These are phyloP conservation scores for Teunomyces gatunensis DNA, from an alignment of 805 yeast species.

Conservation along the genomic window DNA sequence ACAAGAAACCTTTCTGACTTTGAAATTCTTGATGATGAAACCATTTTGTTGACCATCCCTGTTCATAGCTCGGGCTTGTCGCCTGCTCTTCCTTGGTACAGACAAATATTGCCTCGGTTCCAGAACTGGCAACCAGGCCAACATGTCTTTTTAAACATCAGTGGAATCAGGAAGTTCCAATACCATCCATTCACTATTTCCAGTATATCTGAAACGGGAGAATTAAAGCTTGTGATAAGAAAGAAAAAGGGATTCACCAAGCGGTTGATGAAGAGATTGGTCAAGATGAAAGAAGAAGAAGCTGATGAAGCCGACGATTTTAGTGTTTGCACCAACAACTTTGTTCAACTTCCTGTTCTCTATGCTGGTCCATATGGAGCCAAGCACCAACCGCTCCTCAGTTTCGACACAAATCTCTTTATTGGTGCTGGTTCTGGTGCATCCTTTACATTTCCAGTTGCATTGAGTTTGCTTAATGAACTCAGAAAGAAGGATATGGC, in stretches of 20 bases:
- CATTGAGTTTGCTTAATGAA: constrained; percentile 35
- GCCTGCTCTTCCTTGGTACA: constrained; percentile 24
- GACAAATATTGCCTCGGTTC: constrained; percentile 30
- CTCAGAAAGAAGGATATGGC: constrained; percentile 22
- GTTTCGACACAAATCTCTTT: constrained; percentile 40
- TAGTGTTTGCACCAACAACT: background rate
- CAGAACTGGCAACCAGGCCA: constrained; percentile 49
- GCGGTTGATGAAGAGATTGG: constrained; percentile 27
- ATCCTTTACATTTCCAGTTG: constrained; percentile 45
- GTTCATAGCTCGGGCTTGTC: constrained; percentile 16
- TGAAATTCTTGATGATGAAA: constrained; percentile 40
- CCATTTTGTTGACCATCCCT: constrained; percentile 39
- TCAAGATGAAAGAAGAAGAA: constrained; percentile 17
- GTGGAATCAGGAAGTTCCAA: constrained; percentile 35
- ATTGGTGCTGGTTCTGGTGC: constrained; percentile 48
- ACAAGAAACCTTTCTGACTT: constrained; percentile 37
- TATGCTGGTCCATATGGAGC: constrained; percentile 51
- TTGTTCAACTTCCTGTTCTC: constrained; percentile 29
- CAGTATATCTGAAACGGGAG: constrained; percentile 35
- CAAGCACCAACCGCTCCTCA: constrained; percentile 35
- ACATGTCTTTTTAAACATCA: constrained; percentile 42
- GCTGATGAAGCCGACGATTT: constrained; percentile 12
- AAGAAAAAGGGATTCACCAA: constrained; percentile 44
- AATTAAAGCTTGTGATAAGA: constrained; percentile 40
- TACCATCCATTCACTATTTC: constrained; percentile 50